These are phyloP conservation scores for Xylariaceae sp. DNA, from an alignment of 2,329 filamentous ascomycete species.

Conservation along the genomic window DNA sequence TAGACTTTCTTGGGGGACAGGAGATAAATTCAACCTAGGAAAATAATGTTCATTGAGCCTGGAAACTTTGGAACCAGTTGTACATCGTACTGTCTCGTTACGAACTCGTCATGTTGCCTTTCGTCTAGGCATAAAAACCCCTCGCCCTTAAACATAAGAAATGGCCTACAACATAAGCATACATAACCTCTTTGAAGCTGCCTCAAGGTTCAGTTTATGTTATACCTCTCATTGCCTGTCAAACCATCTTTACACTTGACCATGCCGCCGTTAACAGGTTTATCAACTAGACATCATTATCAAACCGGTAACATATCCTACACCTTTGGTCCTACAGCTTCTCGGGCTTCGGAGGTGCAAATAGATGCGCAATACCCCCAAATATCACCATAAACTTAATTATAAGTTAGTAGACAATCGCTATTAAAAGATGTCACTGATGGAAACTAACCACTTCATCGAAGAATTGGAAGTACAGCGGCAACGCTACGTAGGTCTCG, in stretches of 20 bases:
- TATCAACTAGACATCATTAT: not conserved
- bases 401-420: not conserved
- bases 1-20: too few relatives aligned
- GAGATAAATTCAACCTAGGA: too few relatives aligned
- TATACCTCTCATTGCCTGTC: not conserved
- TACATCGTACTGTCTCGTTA: too few relatives aligned
- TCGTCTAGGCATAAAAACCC: too few relatives aligned
- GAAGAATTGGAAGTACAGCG: conserved; percentile 17
- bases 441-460: conserved; percentile 19
- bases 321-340: not conserved
- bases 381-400: conserved; percentile 20
- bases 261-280: not conserved
- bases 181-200: too few relatives aligned
- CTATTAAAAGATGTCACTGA: not conserved
- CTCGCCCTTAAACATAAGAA: too few relatives aligned
- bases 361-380: conserved; percentile 18
- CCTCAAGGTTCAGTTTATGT: not conserved
- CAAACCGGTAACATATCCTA: not conserved
- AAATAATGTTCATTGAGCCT: too few relatives aligned
- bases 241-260: not conserved
- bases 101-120: too few relatives aligned
- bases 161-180: too few relatives aligned
- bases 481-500: conserved; percentile 16
- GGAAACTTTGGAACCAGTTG: too few relatives aligned
- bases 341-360: conserved; percentile 5